phyloP scores from a whole-genome alignment of 2,329 filamentous ascomycete genomes.

The Stemphylium lycopersici region DNA sequence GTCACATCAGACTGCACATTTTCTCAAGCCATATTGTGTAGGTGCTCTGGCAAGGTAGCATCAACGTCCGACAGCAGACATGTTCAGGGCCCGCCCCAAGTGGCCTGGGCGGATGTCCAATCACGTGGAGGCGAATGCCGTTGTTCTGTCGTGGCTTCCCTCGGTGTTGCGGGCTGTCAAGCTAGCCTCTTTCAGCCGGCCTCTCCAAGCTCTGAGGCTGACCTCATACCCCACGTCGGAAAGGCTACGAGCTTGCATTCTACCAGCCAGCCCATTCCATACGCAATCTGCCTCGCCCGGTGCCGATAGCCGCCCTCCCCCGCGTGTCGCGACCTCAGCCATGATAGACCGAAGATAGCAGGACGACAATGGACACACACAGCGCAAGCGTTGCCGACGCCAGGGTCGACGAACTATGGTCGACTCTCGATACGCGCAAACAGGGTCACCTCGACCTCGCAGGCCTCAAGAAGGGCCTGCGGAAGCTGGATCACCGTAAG shows the following conservation, averaged over 20 bases:
- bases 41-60: background rate
- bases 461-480: conserved; percentile 82
- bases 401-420: conserved; percentile 84
- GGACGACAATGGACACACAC: conserved; percentile 71
- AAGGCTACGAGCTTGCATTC: conserved; percentile 23
- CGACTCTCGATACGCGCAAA: conserved; percentile 75
- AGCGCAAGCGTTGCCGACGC: conserved; percentile 79
- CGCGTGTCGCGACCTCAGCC: conserved; percentile 40
- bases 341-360: conserved; percentile 50
- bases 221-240: conserved; percentile 40
- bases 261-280: conserved; percentile 29
- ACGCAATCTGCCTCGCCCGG: conserved; percentile 27
- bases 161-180: conserved; percentile 18
- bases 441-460: conserved; percentile 83
- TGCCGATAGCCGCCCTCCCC: conserved; percentile 24
- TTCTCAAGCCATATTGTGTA: background rate
- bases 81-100: background rate
- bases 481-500: conserved; percentile 90
- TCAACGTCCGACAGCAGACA: background rate
- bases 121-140: conserved; percentile 21
- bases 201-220: conserved; percentile 31
- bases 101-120: conserved; percentile 15
- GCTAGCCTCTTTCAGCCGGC: conserved; percentile 33
- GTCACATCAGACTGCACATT: background rate
- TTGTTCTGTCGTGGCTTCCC: conserved; percentile 18